Conservation (phyloP, 768 basidiomycete species). For the Boletus eberwhitei region DNA sequence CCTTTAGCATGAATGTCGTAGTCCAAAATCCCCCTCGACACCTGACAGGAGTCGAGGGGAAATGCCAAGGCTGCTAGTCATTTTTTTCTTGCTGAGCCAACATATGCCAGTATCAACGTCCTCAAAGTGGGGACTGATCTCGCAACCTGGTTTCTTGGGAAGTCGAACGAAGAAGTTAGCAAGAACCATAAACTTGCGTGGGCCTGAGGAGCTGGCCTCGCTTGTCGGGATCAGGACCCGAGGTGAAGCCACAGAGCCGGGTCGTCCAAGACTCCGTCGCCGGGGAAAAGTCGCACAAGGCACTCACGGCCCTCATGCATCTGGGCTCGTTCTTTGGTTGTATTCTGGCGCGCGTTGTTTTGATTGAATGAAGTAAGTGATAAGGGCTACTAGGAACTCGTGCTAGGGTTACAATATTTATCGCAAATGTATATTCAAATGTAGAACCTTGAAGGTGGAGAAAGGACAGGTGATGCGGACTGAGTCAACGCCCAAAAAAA, state of each 20-base stretch:
- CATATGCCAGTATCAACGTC: conserved; percentile 12
- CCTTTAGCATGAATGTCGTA: too few species aligned
- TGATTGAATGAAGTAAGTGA: too few species aligned
- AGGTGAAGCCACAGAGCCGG: too few species aligned
- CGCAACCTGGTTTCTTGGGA: conserved; percentile 26
- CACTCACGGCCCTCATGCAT: too few species aligned
- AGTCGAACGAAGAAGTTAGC: conserved; percentile 23
- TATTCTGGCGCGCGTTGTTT: too few species aligned
- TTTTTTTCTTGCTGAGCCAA: neutral
- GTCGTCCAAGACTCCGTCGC: too few species aligned
- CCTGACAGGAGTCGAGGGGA: conserved; percentile 20
- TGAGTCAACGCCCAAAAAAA: conserved; percentile 6
- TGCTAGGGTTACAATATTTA: neutral
- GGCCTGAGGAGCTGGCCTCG: too few species aligned
- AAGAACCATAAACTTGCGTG: conserved; percentile 17
- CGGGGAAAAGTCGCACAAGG: too few species aligned
- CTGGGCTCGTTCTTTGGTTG: too few species aligned
- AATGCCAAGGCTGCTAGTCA: conserved; percentile 25
- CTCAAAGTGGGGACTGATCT: conserved; percentile 26
- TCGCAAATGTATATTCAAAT: neutral
- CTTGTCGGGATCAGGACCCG: too few species aligned
- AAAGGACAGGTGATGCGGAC: conserved; percentile 8
- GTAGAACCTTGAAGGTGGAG: neutral
- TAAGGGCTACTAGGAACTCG: neutral
- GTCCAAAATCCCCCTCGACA: too few species aligned